A percentile compares a stretch with the other conserved stretches of the same genome.
Evolutionary conservation across 2,329 filamentous ascomycete species (phyloP).

Genomic region (Claviceps digitariae): DNA sequence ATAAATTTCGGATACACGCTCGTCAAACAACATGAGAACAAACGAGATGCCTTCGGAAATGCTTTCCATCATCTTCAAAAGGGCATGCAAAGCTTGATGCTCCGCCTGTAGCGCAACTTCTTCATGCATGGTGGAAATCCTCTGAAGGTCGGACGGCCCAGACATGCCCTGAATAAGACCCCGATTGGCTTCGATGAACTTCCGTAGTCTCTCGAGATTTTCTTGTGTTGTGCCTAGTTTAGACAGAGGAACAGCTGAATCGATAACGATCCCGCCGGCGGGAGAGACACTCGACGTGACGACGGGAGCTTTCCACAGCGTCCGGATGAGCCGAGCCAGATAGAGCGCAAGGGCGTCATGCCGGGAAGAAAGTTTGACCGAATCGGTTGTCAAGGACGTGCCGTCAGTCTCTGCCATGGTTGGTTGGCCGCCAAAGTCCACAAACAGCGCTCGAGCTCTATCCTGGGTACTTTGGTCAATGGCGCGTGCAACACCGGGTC

Average conservation of each 20-base stretch:
- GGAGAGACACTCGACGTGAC: constrained; percentile 40
- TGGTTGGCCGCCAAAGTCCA: constrained; percentile 83
- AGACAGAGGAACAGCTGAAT: constrained; percentile 48
- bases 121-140: constrained; percentile 70
- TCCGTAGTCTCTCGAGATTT: constrained; percentile 62
- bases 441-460: constrained; percentile 72
- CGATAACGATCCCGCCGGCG: constrained; percentile 48
- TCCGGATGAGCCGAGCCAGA: constrained; percentile 73
- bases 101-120: constrained; percentile 88
- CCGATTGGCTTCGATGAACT: constrained; percentile 78
- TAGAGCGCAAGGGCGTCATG: constrained; percentile 84
- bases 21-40: constrained; percentile 86
- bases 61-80: constrained; percentile 74
- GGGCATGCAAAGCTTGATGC: constrained; percentile 77
- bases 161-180: constrained; percentile 86
- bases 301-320: constrained; percentile 73
- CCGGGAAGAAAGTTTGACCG: constrained; percentile 73
- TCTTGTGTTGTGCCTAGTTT: constrained; percentile 71
- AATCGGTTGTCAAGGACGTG: constrained; percentile 59
- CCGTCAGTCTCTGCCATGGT: constrained; percentile 67
- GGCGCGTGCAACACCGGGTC: constrained; percentile 59
- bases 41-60: constrained; percentile 97
- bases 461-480: constrained; percentile 80
- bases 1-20: constrained; percentile 81
- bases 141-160: constrained; percentile 74